These are phyloP conservation scores for Penicillium sp. DNA, from an alignment of 2,329 filamentous ascomycete species.

Conservation along the genomic window DNA sequence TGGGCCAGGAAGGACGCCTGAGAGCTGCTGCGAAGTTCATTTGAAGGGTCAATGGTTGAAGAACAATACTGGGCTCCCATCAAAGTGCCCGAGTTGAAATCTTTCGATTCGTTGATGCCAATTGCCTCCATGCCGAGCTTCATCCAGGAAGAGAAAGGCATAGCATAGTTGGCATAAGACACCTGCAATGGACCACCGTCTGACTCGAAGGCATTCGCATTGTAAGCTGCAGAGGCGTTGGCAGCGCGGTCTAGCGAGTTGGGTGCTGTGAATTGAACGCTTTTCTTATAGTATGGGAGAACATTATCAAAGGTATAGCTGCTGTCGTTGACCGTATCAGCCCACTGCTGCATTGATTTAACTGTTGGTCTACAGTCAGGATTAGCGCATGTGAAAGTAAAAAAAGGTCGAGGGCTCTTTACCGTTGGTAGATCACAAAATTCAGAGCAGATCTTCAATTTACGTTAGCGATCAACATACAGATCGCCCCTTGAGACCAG, in stretches of 20 bases:
- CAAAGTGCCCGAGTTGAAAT: conserved; percentile 45
- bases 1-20: conserved; percentile 37
- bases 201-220: conserved; percentile 25
- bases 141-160: conserved; percentile 42
- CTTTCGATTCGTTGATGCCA: conserved; percentile 37
- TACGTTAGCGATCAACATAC: not conserved
- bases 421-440: conserved; percentile 32
- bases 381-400: not conserved
- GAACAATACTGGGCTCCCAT: conserved; percentile 42
- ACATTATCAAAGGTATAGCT: conserved; percentile 28
- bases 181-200: conserved; percentile 41
- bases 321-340: conserved; percentile 25
- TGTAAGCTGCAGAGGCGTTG: conserved; percentile 26
- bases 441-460: conserved; percentile 26
- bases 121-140: conserved; percentile 40
- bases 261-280: conserved; percentile 26
- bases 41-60: conserved; percentile 27
- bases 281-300: conserved; percentile 28
- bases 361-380: conserved; percentile 13
- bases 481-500: no score
- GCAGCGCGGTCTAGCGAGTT: conserved; percentile 17
- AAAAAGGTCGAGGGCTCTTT: not conserved
- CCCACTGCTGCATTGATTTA: conserved; percentile 28
- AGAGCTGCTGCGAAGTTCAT: conserved; percentile 28
- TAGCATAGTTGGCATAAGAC: conserved; percentile 42